Conservation (phyloP, 768 basidiomycete species). For the Termitomyces sp. region DNA sequence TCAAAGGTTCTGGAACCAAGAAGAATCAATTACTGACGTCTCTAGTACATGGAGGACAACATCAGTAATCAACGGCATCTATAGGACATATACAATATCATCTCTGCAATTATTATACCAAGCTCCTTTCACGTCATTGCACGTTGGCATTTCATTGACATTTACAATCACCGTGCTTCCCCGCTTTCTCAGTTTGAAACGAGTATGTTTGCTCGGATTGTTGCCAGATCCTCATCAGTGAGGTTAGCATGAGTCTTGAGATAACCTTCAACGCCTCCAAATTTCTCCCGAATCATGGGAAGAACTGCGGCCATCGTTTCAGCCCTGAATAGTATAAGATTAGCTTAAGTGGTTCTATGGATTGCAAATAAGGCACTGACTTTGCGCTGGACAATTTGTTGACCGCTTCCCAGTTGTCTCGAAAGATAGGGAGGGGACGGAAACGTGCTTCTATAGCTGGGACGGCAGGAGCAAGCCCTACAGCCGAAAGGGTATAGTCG, state of each 20-base stretch:
- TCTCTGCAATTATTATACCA: too few species aligned
- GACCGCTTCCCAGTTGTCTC: slow-evolving; percentile 31
- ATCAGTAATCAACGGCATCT: too few species aligned
- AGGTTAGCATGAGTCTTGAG: slow-evolving; percentile 26
- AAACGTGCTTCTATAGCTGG: slow-evolving; percentile 28
- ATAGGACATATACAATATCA: too few species aligned
- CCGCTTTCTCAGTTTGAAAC: not conserved
- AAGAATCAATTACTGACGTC: too few species aligned
- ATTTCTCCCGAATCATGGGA: slow-evolving; percentile 28
- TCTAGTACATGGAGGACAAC: too few species aligned
- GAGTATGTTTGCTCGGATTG: slow-evolving; percentile 1
- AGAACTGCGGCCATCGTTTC: slow-evolving; percentile 32
- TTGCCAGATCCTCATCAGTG: slow-evolving; percentile 25
- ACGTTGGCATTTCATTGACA: too few species aligned
- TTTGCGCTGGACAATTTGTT: slow-evolving; percentile 31
- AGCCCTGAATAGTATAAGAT: slow-evolving; percentile 20
- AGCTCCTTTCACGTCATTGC: too few species aligned
- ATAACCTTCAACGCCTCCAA: slow-evolving; percentile 34
- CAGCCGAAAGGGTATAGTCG: slow-evolving; percentile 37
- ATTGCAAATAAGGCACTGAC: slow-evolving; percentile 17
- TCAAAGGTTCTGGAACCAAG: too few species aligned
- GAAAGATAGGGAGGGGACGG: slow-evolving; percentile 23
- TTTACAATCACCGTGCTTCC: not conserved
- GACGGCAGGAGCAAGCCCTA: slow-evolving; percentile 32
- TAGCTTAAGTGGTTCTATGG: not conserved